Evolutionary conservation across 306 rosid species (phyloP).

Genomic region (peach (Prunus persica)): DNA sequence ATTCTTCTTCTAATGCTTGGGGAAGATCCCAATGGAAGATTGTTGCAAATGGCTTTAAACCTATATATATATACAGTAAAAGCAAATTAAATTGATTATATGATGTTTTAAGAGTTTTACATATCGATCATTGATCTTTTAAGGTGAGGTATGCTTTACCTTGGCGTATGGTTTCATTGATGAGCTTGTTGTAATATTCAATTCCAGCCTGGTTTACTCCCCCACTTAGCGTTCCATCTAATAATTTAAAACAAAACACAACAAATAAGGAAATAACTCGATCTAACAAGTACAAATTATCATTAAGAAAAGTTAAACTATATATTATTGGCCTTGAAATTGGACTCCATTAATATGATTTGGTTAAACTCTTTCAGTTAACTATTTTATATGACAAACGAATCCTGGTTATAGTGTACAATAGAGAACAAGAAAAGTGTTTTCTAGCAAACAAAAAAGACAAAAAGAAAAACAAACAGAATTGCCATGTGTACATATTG

Average conservation of each 20-base stretch:
- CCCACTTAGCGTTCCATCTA: constrained; percentile 51
- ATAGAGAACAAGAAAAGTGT: no score
- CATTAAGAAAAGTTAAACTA: background rate
- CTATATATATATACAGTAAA: background rate
- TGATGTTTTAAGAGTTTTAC: background rate
- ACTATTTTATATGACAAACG: no score
- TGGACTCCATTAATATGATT: no score
- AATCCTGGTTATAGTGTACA: no score
- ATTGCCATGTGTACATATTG: background rate
- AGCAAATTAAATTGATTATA: background rate
- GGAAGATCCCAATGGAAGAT: background rate
- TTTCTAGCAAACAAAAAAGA: no score
- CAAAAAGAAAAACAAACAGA: background rate
- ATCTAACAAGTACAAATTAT: no score
- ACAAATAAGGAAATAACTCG: background rate
- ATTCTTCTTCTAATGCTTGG: background rate
- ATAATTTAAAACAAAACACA: background rate
- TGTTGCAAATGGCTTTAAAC: background rate
- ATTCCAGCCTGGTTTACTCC: constrained; percentile 53
- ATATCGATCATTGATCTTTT: background rate
- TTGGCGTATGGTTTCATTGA: constrained; percentile 41
- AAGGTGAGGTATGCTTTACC: constrained; percentile 27
- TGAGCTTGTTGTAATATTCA: constrained; percentile 22
- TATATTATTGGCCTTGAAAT: background rate
- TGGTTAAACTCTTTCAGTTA: no score